These are phyloP conservation scores for Panicum hallii DNA, from an alignment of 202 grass and related monocot genomes.

Conservation along the genomic window DNA sequence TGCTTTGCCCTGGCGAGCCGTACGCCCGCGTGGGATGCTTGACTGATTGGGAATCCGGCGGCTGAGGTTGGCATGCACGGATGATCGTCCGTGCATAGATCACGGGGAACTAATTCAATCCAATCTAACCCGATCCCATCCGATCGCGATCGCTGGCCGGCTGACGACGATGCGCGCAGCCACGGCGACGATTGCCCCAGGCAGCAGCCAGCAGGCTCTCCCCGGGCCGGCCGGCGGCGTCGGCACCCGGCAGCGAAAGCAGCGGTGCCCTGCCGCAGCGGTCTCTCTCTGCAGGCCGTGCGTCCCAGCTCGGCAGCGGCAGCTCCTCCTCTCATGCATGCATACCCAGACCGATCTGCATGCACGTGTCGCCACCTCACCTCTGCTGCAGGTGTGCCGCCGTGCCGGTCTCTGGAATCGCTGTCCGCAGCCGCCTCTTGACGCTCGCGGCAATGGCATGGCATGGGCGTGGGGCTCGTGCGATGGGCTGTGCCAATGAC, in stretches of 20 bases:
- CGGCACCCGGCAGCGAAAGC: neutral
- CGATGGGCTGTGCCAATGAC: neutral
- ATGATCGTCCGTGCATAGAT: neutral
- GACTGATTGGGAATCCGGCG: neutral
- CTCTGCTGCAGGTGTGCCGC: neutral
- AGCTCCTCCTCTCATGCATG: neutral
- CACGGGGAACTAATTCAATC: neutral
- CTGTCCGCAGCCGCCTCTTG: neutral
- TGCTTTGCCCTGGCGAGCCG: neutral
- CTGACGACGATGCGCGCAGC: conserved; percentile 8
- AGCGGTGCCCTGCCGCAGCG: neutral
- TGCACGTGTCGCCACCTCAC: neutral
- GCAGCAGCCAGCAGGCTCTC: neutral
- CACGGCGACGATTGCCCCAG: conserved; percentile 5
- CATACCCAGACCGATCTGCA: neutral
- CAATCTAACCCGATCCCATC: neutral
- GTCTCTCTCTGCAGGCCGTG: conserved; percentile 3
- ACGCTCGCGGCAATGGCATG: neutral
- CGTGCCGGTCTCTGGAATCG: neutral
- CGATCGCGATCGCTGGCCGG: neutral
- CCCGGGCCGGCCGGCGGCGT: neutral
- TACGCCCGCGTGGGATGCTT: neutral
- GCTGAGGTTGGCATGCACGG: neutral
- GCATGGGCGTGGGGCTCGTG: too few relatives aligned
- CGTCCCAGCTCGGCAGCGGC: neutral